phyloP scores from a whole-genome alignment of 2,329 filamentous ascomycete species.

The Penicillium sp. region DNA sequence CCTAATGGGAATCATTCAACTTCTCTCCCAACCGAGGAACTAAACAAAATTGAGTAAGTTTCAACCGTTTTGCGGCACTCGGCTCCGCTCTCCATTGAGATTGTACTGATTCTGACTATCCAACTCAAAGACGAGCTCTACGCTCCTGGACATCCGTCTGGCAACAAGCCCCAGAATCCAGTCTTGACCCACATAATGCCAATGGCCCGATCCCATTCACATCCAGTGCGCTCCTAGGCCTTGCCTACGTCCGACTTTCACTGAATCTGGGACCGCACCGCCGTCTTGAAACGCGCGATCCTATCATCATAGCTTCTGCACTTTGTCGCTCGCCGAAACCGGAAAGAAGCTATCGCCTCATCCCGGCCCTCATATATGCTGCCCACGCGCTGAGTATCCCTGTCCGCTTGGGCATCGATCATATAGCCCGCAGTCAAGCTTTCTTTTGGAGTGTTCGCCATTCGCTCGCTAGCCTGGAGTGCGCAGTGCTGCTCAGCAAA shows the following conservation, averaged over 20 bases:
- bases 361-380: constrained; percentile 64
- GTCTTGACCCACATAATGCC: constrained; percentile 34
- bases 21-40: constrained; percentile 33
- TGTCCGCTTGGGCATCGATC: constrained; percentile 37
- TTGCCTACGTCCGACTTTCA: constrained; percentile 35
- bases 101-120: neutral
- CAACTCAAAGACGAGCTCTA: constrained; percentile 29
- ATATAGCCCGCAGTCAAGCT: constrained; percentile 37
- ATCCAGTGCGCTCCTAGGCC: constrained; percentile 31
- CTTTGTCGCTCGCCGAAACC: constrained; percentile 59
- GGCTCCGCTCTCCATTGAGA: too few relatives aligned
- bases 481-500: constrained; percentile 43
- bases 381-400: constrained; percentile 65
- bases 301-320: constrained; percentile 58
- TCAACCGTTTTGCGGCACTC: neutral
- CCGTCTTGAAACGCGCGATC: constrained; percentile 64
- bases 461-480: constrained; percentile 37
- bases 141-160: constrained; percentile 37
- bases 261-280: constrained; percentile 58
- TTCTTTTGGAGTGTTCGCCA: constrained; percentile 41
- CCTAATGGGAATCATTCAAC: constrained; percentile 32
- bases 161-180: constrained; percentile 38
- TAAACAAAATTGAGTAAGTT: constrained; percentile 36
- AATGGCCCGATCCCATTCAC: constrained; percentile 37
- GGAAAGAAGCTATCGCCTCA: constrained; percentile 58